Evolutionary conservation across 345 rosid genomes (phyloP).

Genomic region (Eutrema yunnanense): DNA sequence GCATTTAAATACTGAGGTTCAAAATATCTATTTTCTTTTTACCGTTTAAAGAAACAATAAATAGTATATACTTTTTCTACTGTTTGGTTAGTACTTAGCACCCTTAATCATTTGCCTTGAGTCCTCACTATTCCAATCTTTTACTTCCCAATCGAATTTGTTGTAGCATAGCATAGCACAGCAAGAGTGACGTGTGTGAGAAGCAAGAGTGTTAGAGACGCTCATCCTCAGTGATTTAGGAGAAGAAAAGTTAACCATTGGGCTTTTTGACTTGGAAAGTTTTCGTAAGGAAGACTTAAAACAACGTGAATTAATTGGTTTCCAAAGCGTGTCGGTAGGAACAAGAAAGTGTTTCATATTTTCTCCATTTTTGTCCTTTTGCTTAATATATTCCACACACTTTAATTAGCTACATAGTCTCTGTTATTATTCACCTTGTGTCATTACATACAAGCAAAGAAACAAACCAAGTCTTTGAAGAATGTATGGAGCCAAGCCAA

Average conservation of each 20-base stretch:
- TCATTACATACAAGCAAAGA: neutral
- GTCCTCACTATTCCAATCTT: no score
- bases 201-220: neutral
- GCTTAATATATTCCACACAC: slow-evolving; percentile 13
- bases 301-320: neutral
- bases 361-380: slow-evolving; percentile 24
- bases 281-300: neutral
- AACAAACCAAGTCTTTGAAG: neutral
- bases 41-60: no score
- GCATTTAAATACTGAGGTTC: neutral
- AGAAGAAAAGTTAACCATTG: neutral
- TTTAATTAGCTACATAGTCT: slow-evolving; percentile 10
- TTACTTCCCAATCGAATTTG: neutral
- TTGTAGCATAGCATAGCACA: neutral
- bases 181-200: neutral
- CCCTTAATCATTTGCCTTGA: no score
- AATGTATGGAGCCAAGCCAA: slow-evolving; percentile 22
- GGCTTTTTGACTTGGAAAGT: neutral
- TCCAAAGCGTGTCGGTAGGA: slow-evolving; percentile 10
- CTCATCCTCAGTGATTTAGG: neutral
- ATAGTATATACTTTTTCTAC: no score
- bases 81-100: no score
- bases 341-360: slow-evolving; percentile 10
- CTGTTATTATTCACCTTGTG: neutral
- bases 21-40: neutral